Percentiles rank a stretch among this genome's conserved stretches.
Evolutionary conservation across 345 rosid genomes (phyloP).

Genomic region (Euphorbia tirucalli): DNA sequence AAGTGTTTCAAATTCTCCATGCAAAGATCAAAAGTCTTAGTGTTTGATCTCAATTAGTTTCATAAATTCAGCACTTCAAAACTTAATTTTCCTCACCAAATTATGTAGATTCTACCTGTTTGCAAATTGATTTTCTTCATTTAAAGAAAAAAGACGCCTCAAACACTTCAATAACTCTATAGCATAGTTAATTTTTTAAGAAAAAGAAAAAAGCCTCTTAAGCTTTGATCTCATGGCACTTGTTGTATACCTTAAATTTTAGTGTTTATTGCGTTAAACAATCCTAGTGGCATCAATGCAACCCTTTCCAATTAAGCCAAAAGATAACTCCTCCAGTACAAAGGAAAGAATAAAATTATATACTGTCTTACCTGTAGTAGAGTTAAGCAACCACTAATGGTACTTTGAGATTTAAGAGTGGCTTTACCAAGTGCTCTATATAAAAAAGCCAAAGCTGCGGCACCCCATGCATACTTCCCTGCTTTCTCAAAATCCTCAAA

Average conservation of each 20-base stretch:
- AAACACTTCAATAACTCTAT: background rate
- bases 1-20: background rate
- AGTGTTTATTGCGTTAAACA: background rate
- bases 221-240: too few relatives aligned
- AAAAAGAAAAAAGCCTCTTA: too few relatives aligned
- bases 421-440: constrained; percentile 97
- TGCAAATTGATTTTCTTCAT: background rate
- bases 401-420: constrained; percentile 86
- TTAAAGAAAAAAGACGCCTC: background rate
- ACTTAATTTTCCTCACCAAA: background rate
- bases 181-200: too few relatives aligned
- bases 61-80: background rate
- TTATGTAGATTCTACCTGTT: background rate
- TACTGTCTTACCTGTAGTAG: constrained; percentile 62
- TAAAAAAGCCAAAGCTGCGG: constrained; percentile 86
- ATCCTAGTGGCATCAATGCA: background rate
- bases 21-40: background rate
- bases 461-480: constrained; percentile 93
- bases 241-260: too few relatives aligned
- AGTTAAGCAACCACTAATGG: constrained; percentile 92
- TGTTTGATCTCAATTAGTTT: background rate
- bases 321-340: background rate
- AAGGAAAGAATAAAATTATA: constrained; percentile 5
- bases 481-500: constrained; percentile 75
- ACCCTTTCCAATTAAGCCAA: background rate